Conservation (phyloP, 2,329 filamentous ascomycete species). For the Fusarium sp. region DNA sequence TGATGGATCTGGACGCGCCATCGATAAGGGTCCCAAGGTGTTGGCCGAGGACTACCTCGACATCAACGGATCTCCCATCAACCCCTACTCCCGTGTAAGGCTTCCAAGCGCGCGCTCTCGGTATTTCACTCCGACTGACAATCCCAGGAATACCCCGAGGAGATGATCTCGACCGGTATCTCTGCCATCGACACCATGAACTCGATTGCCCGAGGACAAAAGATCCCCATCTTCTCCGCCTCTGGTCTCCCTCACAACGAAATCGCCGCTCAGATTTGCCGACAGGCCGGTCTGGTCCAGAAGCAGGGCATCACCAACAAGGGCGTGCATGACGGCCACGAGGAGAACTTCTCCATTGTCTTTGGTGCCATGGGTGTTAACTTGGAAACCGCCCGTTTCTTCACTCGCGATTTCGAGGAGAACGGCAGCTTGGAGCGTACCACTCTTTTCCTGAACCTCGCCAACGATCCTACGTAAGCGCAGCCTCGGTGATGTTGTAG, state of each 20-base stretch:
- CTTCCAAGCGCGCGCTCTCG: neutral
- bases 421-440: slow-evolving; percentile 98
- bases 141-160: slow-evolving; percentile 89
- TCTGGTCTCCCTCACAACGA: slow-evolving; percentile 99
- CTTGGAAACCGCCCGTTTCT: slow-evolving; percentile 98
- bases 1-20: slow-evolving; percentile 95
- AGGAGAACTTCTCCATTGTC: slow-evolving; percentile 99
- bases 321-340: slow-evolving; percentile 93
- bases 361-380: slow-evolving; percentile 99
- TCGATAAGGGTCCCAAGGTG: slow-evolving; percentile 99
- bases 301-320: slow-evolving; percentile 81
- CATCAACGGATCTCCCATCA: slow-evolving; percentile 98
- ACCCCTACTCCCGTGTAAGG: slow-evolving; percentile 92
- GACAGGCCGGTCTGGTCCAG: slow-evolving; percentile 92
- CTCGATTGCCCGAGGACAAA: slow-evolving; percentile 96
- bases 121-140: slow-evolving; percentile 26
- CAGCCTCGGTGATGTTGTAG: neutral
- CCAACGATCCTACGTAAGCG: slow-evolving; percentile 96
- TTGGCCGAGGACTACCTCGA: slow-evolving; percentile 97
- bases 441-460: slow-evolving; percentile 98
- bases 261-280: slow-evolving; percentile 98
- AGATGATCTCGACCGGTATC: slow-evolving; percentile 99
- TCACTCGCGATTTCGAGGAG: slow-evolving; percentile 98
- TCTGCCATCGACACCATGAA: slow-evolving; percentile 99
- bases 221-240: slow-evolving; percentile 99